Percentiles rank a stretch among this genome's conserved stretches.
These are phyloP conservation scores for Suillus decipiens DNA, from an alignment of 768 basidiomycete genomes.

Conservation along the genomic window DNA sequence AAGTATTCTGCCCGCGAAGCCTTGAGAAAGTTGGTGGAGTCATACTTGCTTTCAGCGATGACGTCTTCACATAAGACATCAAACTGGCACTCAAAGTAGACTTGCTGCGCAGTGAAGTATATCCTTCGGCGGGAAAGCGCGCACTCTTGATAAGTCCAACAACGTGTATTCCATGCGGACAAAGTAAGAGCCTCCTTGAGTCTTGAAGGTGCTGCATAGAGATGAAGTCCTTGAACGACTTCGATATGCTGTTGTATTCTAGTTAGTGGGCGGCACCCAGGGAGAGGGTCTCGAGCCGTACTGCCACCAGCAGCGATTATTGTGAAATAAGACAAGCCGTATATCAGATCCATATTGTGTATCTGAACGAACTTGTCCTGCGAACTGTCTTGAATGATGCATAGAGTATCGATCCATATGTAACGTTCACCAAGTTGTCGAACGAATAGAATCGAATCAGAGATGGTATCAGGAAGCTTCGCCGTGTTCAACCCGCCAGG, in stretches of 20 bases:
- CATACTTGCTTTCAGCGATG: constrained; percentile 18
- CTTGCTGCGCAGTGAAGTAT: constrained; percentile 23
- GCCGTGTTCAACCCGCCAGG: constrained; percentile 1
- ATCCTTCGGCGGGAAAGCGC: constrained; percentile 23
- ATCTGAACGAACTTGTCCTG: constrained; percentile 22
- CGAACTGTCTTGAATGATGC: constrained; percentile 24
- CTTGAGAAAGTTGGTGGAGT: constrained; percentile 1
- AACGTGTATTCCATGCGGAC: constrained; percentile 22
- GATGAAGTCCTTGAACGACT: constrained; percentile 23
- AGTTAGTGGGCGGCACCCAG: constrained; percentile 16
- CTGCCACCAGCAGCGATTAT: constrained; percentile 19
- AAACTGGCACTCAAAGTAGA: constrained; percentile 22
- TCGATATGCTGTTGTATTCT: constrained; percentile 21
- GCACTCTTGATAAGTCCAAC: constrained; percentile 26
- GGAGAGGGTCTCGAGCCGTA: constrained; percentile 17
- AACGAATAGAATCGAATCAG: constrained; percentile 25
- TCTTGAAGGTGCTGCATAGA: constrained; percentile 21
- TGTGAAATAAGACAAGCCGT: constrained; percentile 20
- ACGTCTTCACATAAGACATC: constrained; percentile 29
- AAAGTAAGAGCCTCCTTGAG: constrained; percentile 12
- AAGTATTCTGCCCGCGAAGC: background rate
- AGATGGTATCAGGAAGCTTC: constrained; percentile 24
- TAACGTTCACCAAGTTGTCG: constrained; percentile 24
- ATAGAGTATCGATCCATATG: constrained; percentile 28
- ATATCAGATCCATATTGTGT: constrained; percentile 23